These are phyloP conservation scores for Suillus subalutaceus DNA, from an alignment of 768 basidiomycete genomes.

Conservation along the genomic window DNA sequence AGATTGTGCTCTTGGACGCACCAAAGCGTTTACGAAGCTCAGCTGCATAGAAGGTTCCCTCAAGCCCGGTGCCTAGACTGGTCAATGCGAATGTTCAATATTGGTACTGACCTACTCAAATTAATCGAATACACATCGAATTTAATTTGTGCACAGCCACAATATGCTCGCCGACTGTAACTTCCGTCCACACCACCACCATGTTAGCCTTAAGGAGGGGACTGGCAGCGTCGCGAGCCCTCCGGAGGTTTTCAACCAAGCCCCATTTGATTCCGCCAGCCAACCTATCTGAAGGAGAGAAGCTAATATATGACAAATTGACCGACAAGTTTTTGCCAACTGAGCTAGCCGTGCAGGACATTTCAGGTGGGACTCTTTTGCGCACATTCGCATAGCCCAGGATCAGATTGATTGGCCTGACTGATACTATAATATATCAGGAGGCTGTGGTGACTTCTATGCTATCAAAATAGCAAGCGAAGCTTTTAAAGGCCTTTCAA, in stretches of 20 bases:
- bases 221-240: slow-evolving; percentile 27
- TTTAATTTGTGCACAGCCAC: slow-evolving; percentile 4
- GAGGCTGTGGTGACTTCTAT: slow-evolving; percentile 97
- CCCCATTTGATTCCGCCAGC: slow-evolving; percentile 29
- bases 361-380: slow-evolving; percentile 72
- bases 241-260: slow-evolving; percentile 34
- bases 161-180: background rate
- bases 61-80: slow-evolving; percentile 5
- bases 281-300: slow-evolving; percentile 62
- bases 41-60: slow-evolving; percentile 20
- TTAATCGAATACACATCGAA: background rate
- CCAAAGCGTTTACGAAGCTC: slow-evolving; percentile 21
- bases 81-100: background rate
- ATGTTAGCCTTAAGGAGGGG: slow-evolving; percentile 41
- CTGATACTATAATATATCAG: slow-evolving; percentile 42
- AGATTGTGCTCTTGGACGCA: slow-evolving; percentile 20
- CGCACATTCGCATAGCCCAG: background rate
- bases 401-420: slow-evolving; percentile 8
- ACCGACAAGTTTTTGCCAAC: slow-evolving; percentile 75
- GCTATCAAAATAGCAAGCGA: slow-evolving; percentile 86
- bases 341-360: slow-evolving; percentile 84
- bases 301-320: slow-evolving; percentile 71
- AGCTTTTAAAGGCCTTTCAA: slow-evolving; percentile 83
- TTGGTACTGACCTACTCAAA: background rate
- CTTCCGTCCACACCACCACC: slow-evolving; percentile 19